Evolutionary conservation across 768 basidiomycete genomes (phyloP).

Genomic region (Lepiota brunneoincarnata): DNA sequence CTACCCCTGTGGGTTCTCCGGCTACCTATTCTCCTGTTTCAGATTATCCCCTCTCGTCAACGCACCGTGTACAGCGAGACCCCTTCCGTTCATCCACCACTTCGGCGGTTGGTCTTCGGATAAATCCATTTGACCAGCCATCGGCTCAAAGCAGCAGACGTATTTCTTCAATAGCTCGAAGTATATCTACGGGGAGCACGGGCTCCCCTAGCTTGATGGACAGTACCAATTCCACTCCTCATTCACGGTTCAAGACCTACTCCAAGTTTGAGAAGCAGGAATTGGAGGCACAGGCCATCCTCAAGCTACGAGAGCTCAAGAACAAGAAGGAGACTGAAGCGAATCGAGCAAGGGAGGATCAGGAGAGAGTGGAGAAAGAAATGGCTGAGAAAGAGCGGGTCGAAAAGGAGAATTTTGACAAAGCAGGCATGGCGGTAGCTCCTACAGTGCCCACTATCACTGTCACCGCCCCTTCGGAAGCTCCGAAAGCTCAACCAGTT

Average conservation of each 20-base stretch:
- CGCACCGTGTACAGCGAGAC: constrained; percentile 16
- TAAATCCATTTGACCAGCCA: constrained; percentile 47
- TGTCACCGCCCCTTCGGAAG: constrained; percentile 23
- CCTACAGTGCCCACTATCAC: constrained; percentile 14
- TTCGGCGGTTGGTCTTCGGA: constrained; percentile 38
- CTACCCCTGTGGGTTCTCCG: constrained; percentile 34
- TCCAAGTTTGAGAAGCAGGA: constrained; percentile 90
- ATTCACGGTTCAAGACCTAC: constrained; percentile 16
- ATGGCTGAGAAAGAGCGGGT: constrained; percentile 20
- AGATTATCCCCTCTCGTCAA: constrained; percentile 13
- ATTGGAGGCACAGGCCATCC: constrained; percentile 76
- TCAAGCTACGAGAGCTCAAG: constrained; percentile 56
- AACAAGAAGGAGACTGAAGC: constrained; percentile 41
- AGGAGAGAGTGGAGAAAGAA: constrained; percentile 32
- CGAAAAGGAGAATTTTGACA: constrained; percentile 28
- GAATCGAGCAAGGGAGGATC: constrained; percentile 40
- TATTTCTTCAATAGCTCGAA: constrained; percentile 39
- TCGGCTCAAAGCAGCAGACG: constrained; percentile 27
- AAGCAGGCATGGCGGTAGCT: constrained; percentile 13
- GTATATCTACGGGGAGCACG: constrained; percentile 21
- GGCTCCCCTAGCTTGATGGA: constrained; percentile 38
- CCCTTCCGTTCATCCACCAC: constrained; percentile 48
- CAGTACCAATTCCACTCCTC: constrained; percentile 49
- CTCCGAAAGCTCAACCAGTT: not conserved
- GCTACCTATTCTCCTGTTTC: constrained; percentile 29